Evolutionary conservation across 2,329 filamentous ascomycete genomes (phyloP), one percentile per base, ranked within the genome.

Genomic region (Cladorrhinum sp.): DNA sequence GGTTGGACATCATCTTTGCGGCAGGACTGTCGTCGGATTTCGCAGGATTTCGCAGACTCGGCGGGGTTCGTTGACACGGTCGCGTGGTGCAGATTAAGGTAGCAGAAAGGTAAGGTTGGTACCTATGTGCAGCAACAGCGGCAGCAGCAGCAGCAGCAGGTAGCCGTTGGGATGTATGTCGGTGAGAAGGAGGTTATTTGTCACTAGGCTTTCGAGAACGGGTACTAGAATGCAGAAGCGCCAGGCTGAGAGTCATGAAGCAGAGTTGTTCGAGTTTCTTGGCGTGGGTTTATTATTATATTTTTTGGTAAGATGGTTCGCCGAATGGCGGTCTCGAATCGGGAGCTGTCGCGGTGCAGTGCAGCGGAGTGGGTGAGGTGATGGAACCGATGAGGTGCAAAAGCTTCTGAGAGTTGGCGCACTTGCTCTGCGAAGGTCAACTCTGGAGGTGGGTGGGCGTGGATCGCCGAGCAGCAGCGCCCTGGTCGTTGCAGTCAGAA

Each of bases 1-100:
- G 78, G 71, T 83, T 81, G 62, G 81, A 82, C 78, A 87, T 84
- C 85, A 88, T 88, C 67, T 74, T 79, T 70, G 68, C 61, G 27
- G 50, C 18, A n/a, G 56, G 41, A 25, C 41, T 45, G 10, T 45
- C 41, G 41, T 45, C 18, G 41, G 32, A 5, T 36, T 36, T 4
- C 12, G 32, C 32, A 36, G 32, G 32, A 36, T 36, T 36, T 36
- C 32, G 32, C 32, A 45, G n/a, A 45, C 16, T 45, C 41, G 41
- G 41, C 41, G 41, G 41, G 41, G 41, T 45, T 45, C 18, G 29
- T 45, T 45, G 41, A 45, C 41, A 45, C 41, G 41, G 41, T 45
- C 41, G 41, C 41, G 41, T 22, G 18, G 41, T 45, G 41, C 41
- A 45, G 41, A 45, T 45, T 18, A 45, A 22, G 41, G 41, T 45